A percentile compares a stretch with the other conserved stretches of the same genome.
Conservation (phyloP, 371 early-diverging fungal species). For the Syncephalastrum contaminatum region DNA sequence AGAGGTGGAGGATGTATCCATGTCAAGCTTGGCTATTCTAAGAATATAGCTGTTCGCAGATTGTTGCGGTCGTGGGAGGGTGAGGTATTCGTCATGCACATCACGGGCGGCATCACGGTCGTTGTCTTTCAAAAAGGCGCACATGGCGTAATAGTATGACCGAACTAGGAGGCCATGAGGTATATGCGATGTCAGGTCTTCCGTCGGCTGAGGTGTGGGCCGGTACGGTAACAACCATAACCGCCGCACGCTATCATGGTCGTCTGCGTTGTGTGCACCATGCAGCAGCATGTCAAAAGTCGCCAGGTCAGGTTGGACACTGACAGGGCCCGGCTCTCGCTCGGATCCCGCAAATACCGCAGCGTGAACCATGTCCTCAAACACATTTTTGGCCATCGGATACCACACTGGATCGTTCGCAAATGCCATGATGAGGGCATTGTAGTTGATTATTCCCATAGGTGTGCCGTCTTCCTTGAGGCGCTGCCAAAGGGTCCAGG, state of each 20-base stretch:
- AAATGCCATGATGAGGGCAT: constrained; percentile 28
- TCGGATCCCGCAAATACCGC: constrained; percentile 1
- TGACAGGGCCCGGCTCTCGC: neutral
- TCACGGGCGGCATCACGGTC: constrained; percentile 12
- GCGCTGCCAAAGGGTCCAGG: constrained; percentile 35
- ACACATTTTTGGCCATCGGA: constrained; percentile 23
- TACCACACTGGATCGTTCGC: constrained; percentile 24
- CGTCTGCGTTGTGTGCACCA: constrained; percentile 20
- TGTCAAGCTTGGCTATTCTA: no score
- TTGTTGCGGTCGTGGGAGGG: no score
- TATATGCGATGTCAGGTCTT: constrained; percentile 13
- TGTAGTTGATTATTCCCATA: constrained; percentile 19
- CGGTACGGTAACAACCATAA: constrained; percentile 14
- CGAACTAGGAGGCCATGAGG: constrained; percentile 16
- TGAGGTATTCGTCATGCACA: constrained; percentile 1
- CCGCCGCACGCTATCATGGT: constrained; percentile 16
- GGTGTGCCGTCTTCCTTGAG: constrained; percentile 1
- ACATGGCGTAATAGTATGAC: constrained; percentile 26
- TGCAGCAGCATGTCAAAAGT: constrained; percentile 33
- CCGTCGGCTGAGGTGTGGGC: constrained; percentile 1
- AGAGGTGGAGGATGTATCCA: no score
- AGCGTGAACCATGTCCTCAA: constrained; percentile 23
- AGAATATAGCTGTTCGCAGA: no score
- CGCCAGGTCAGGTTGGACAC: constrained; percentile 4
- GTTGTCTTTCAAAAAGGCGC: constrained; percentile 18